Base-by-base conservation (phyloP, 768 basidiomycete species). In the Dendrothele bispora region DNA sequence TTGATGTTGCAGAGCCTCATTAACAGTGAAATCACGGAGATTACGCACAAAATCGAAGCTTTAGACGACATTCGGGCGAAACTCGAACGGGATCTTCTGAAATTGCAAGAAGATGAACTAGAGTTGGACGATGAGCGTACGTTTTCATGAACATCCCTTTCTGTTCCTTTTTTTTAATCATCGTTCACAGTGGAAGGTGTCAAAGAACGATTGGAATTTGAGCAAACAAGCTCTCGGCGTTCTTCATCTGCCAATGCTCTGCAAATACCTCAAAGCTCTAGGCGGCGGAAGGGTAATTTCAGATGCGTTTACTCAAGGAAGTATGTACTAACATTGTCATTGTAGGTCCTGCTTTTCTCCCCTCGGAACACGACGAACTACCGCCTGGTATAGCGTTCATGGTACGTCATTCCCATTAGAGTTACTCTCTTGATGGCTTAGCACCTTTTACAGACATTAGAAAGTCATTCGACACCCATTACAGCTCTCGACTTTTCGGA, bases 361-460 rank as follows among this genome's bases (percentile, higher is more conserved):
- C 97, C 4, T 97, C 94, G 15, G 97, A 98, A 63, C 97, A 99
- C 56, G 92, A 94, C 56, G 93, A 97, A 44, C 75, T 99, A 25
- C 97, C 97, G 7, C 81, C 86, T 7, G 93, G 92, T 1, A 83
- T 98, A 5, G 97, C 95, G 11, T 99, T 99, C 70, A 98, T 99
- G 95, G 92, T 91, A 67, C 55, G 58, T 57, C 24, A n/a, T 20
- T 34, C 32, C 38, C 38, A 32, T 21, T 46, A 5, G 15, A 48
- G 8, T 43, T 32, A 44, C 42, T 26, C 32, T 27, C n/a, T 25
- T n/a, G 18, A 24, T 53, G 46, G 24, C 49, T 53, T 58, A 8
- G 57, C 50, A 38, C 37, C 27, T 24, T 39, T 25, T 32, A 1
- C 62, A 95, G 91, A 91, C 92, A 3, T 74, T 98, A 26, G 77